Base-by-base conservation (phyloP, 2,329 filamentous ascomycete genomes). In the Thielaviopsis euricoi region DNA sequence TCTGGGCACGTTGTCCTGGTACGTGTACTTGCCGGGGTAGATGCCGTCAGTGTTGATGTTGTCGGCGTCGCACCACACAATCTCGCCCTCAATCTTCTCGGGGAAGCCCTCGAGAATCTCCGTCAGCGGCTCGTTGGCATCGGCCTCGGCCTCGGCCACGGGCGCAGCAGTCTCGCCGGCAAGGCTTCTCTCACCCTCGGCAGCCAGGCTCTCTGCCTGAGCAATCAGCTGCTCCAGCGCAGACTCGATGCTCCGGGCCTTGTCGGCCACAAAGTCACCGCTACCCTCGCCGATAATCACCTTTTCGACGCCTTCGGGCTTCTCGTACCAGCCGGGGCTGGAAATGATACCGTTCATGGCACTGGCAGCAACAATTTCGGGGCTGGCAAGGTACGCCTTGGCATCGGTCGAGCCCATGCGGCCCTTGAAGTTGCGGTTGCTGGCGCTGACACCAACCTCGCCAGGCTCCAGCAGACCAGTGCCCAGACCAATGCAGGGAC, bases 1-100 rank as follows among this genome's bases (percentile, higher is more conserved):
- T 0, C 71, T 74, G 0, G 86, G 73, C 0, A 97, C 76, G 65
- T 87, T 79, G 66, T 97, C 90, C 67, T 94, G 88, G 71, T 97
- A 97, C 0, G 90, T 96, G 69, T 88, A 86, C 70, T 85, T 85
- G 12, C 87, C 89, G 0, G 89, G 86, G 69, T 97, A 97, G 68
- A 97, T 95, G 57, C 80, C 84, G 66, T 97, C 91, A 0, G 91
- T 97, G 71, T 93, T 87, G 68, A 96, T 81, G 71, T 95, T 94
- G 63, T 78, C 74, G 0, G 80, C 81, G 65, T 95, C 87, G 67
- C 81, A 87, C 71, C 93, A 95, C 52, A 95, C 76, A 60, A 97
- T 94, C 69, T 96, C 88, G 22, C 91, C 91, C 9, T 77, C 75
- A 15, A 97, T 81, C 62, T 82, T 83, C 64, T 89, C 85, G 0